Conservation (phyloP, 1,284 basidiomycete genomes). For the Rugiboletus extremiorientalis region DNA sequence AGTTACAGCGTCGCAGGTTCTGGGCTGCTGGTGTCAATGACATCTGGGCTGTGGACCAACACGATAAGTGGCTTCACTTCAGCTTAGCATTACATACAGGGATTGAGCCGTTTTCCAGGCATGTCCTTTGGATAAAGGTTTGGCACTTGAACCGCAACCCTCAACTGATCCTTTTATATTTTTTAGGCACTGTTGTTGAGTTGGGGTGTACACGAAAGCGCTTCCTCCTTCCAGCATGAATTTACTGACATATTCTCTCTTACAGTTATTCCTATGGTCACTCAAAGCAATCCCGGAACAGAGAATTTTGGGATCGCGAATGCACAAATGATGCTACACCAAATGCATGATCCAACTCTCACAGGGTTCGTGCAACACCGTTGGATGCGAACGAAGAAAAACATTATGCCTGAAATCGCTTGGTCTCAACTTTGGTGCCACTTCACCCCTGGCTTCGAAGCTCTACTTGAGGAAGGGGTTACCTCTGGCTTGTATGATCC, state of each 20-base stretch:
- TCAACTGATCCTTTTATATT: neutral
- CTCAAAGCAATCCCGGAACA: slow-evolving; percentile 29
- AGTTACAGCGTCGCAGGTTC: neutral
- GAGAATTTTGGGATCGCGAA: slow-evolving; percentile 31
- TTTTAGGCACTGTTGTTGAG: neutral
- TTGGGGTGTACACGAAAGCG: neutral
- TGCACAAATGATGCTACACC: neutral
- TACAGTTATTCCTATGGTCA: slow-evolving; percentile 12
- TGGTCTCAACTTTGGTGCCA: neutral
- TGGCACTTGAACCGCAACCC: neutral
- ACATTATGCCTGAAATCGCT: neutral
- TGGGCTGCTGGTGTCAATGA: neutral
- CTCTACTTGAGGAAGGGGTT: neutral
- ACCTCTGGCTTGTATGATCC: neutral
- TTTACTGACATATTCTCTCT: neutral
- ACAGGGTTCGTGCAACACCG: neutral
- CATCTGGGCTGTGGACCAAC: slow-evolving; percentile 1
- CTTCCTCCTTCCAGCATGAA: neutral
- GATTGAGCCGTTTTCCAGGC: neutral
- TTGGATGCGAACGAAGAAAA: neutral
- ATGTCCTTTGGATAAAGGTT: neutral
- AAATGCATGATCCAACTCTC: neutral
- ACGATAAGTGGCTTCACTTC: neutral
- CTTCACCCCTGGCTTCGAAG: neutral
- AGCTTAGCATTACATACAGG: neutral